A percentile compares a stretch with the other conserved stretches of the same genome.
These are phyloP conservation scores for Mycena floridula DNA, from an alignment of 768 basidiomycete genomes.

Conservation along the genomic window DNA sequence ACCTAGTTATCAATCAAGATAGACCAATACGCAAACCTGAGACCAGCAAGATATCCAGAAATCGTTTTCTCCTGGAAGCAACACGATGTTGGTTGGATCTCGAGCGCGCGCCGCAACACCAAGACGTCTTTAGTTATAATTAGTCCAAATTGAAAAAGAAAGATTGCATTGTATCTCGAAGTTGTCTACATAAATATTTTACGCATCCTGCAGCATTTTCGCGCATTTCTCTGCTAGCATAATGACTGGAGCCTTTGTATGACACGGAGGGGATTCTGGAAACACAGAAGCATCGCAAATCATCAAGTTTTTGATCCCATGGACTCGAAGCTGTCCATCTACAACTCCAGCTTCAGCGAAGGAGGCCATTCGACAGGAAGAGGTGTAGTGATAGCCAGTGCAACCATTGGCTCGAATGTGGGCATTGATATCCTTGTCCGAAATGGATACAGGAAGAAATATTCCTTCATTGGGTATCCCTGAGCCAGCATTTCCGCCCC, in stretches of 20 bases:
- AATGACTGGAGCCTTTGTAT: slow-evolving; percentile 23
- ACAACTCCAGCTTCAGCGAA: slow-evolving; percentile 31
- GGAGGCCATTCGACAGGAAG: slow-evolving; percentile 10
- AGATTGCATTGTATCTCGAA: too few relatives aligned
- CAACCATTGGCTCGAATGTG: slow-evolving; percentile 15
- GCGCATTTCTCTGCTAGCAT: slow-evolving; percentile 28
- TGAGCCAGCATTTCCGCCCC: slow-evolving; percentile 7
- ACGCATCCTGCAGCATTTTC: slow-evolving; percentile 16
- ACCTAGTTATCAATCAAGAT: too few relatives aligned
- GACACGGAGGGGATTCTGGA: slow-evolving; percentile 21
- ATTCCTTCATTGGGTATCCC: slow-evolving; percentile 18
- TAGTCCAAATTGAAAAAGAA: too few relatives aligned
- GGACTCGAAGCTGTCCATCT: slow-evolving; percentile 34
- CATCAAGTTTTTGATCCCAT: slow-evolving; percentile 36
- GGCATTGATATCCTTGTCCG: slow-evolving; percentile 15
- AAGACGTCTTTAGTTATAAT: too few relatives aligned
- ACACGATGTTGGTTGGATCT: too few relatives aligned
- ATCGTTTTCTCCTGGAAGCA: too few relatives aligned
- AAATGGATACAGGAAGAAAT: too few relatives aligned
- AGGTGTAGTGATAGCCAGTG: slow-evolving; percentile 25
- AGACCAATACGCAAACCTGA: too few relatives aligned
- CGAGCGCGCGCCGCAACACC: too few relatives aligned
- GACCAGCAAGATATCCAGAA: too few relatives aligned
- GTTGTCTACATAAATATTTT: too few relatives aligned
- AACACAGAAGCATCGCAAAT: slow-evolving; percentile 28